Conservation (phyloP, 2,329 filamentous ascomycete species). For the Trichoderma sp. region DNA sequence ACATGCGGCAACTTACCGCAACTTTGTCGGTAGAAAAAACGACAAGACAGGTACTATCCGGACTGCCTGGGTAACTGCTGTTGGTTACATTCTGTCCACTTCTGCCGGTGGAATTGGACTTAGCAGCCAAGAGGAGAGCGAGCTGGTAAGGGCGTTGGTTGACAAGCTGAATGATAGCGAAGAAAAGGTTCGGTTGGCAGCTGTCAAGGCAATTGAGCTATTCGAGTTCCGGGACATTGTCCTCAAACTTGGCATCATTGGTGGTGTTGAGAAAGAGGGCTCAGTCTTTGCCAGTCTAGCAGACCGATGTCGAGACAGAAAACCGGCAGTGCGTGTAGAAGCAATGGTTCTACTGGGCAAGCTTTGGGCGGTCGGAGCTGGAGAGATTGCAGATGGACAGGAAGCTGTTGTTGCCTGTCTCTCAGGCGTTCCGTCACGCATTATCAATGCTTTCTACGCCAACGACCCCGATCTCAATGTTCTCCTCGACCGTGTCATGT, state of each 20-base stretch:
- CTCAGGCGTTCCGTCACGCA: constrained; percentile 77
- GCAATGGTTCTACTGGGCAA: constrained; percentile 82
- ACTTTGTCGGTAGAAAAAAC: constrained; percentile 80
- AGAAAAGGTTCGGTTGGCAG: constrained; percentile 85
- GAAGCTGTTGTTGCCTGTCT: constrained; percentile 75
- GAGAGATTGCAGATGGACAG: constrained; percentile 81
- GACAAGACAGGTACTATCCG: constrained; percentile 85
- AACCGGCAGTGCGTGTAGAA: constrained; percentile 76
- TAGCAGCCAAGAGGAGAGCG: constrained; percentile 76
- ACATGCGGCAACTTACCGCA: constrained; percentile 76
- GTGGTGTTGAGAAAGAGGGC: constrained; percentile 71
- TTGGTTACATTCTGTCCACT: constrained; percentile 85
- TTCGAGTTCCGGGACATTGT: constrained; percentile 82
- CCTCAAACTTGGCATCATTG: constrained; percentile 75
- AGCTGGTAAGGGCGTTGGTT: constrained; percentile 71
- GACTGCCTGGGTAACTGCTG: constrained; percentile 80
- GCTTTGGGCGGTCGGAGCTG: constrained; percentile 91
- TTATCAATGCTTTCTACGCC: constrained; percentile 86
- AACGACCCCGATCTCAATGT: constrained; percentile 87
- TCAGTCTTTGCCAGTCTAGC: constrained; percentile 81
- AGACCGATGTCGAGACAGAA: constrained; percentile 86
- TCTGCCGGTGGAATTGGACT: constrained; percentile 88
- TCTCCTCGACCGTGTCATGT: constrained; percentile 80
- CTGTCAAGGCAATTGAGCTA: constrained; percentile 79
- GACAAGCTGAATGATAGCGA: constrained; percentile 86